phyloP scores from a whole-genome alignment of 2,329 filamentous ascomycete species.

The Aspergillus luchuensis region DNA sequence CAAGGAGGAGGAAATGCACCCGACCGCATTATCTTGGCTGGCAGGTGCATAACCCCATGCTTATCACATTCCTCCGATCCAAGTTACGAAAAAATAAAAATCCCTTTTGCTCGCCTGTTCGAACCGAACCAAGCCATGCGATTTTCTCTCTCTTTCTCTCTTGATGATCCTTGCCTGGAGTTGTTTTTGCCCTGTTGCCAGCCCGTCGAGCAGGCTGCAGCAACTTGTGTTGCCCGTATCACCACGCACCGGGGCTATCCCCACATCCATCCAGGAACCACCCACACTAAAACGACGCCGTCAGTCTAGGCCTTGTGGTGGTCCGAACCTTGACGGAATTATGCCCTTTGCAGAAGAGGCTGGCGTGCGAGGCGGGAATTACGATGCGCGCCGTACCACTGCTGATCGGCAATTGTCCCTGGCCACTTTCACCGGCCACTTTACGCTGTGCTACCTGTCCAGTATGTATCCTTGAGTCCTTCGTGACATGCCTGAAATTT shows the following conservation, averaged over 20 bases:
- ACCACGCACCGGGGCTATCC: constrained; percentile 22
- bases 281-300: constrained; percentile 23
- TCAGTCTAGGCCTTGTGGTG: constrained; percentile 28
- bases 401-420: constrained; percentile 14
- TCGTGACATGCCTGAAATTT: not conserved
- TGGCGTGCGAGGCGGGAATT: constrained; percentile 23
- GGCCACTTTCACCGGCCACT: constrained; percentile 10
- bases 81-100: not conserved
- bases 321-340: constrained; percentile 25
- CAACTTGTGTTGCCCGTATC: not conserved
- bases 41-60: not conserved
- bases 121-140: constrained; percentile 1
- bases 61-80: not conserved
- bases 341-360: constrained; percentile 12
- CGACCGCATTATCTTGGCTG: not conserved
- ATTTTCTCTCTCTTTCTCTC: not conserved
- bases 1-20: not conserved
- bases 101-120: not conserved
- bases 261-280: constrained; percentile 25
- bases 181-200: not conserved
- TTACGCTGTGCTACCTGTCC: constrained; percentile 5
- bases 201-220: not conserved
- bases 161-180: not conserved
- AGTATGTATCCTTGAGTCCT: not conserved
- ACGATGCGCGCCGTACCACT: constrained; percentile 22